A percentile compares a stretch with the other conserved stretches of the same genome.
Conservation (phyloP, 768 basidiomycete genomes). For the Leucocoprinus birnbaumii region DNA sequence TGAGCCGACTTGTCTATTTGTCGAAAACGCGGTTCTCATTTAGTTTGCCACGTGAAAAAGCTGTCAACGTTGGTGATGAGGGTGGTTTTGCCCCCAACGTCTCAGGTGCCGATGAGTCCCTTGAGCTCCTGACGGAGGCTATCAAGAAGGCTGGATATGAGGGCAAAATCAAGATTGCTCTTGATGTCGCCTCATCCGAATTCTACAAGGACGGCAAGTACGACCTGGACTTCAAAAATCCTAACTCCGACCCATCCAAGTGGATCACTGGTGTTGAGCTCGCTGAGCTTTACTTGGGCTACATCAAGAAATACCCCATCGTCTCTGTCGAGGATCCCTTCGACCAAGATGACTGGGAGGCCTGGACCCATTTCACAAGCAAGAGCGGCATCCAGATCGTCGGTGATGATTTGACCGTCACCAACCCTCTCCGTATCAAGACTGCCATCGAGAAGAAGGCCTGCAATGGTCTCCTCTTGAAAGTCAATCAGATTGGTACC, state of each 20-base stretch:
- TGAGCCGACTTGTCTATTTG: constrained; percentile 27
- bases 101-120: constrained; percentile 93
- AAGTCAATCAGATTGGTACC: constrained; percentile 99
- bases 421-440: constrained; percentile 96
- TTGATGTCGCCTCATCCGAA: constrained; percentile 98
- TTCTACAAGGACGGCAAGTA: constrained; percentile 99
- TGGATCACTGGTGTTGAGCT: constrained; percentile 93
- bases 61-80: constrained; percentile 99
- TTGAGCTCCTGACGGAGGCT: constrained; percentile 92
- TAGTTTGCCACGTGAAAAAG: constrained; percentile 37
- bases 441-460: constrained; percentile 99
- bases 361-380: constrained; percentile 90
- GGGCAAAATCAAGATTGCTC: constrained; percentile 97
- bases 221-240: constrained; percentile 99
- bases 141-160: constrained; percentile 98
- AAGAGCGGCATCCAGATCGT: constrained; percentile 84
- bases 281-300: constrained; percentile 85
- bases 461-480: constrained; percentile 97
- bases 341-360: constrained; percentile 99
- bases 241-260: constrained; percentile 96
- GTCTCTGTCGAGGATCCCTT: constrained; percentile 97
- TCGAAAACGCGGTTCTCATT: not conserved
- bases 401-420: constrained; percentile 96
- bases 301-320: constrained; percentile 93
- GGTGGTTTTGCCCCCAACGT: constrained; percentile 99